Conservation (phyloP, 163 green algal species). For the Chloroidium sp. region DNA sequence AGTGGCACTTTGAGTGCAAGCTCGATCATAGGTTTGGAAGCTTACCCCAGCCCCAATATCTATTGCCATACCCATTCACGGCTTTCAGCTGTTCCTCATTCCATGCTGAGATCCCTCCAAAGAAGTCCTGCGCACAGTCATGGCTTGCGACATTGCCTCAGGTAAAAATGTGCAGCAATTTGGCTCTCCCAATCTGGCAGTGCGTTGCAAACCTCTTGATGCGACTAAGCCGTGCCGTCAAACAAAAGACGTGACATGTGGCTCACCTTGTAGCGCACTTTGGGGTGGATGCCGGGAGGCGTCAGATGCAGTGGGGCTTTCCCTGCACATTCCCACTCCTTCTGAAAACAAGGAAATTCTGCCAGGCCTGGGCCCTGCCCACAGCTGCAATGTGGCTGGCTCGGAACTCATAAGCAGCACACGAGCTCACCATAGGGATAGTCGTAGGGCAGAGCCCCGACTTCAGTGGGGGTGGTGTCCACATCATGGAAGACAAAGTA, state of each 20-base stretch:
- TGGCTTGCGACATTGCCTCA: no score
- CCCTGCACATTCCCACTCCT: not conserved
- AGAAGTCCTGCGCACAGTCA: conserved; percentile 10
- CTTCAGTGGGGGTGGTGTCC: conserved; percentile 16
- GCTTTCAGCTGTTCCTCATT: conserved; percentile 3
- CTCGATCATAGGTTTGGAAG: not conserved
- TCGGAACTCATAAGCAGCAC: no score
- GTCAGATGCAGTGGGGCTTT: conserved; percentile 17
- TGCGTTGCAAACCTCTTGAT: no score
- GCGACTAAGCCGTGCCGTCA: no score
- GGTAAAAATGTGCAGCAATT: no score
- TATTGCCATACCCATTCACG: conserved; percentile 17
- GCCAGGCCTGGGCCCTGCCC: no score
- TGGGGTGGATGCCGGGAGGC: conserved; percentile 12
- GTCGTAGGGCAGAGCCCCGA: conserved; percentile 10
- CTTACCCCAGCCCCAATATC: conserved; percentile 17
- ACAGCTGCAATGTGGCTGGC: not conserved
- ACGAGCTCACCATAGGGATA: conserved; percentile 1
- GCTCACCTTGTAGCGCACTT: conserved; percentile 4
- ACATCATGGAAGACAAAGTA: conserved; percentile 28
- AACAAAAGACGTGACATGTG: no score
- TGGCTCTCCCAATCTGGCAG: no score
- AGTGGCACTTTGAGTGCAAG: no score
- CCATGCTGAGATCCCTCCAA: conserved; percentile 17
- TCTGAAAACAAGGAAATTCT: no score